These are phyloP conservation scores for Mycena polygramma DNA, from an alignment of 768 basidiomycete genomes.

Conservation along the genomic window DNA sequence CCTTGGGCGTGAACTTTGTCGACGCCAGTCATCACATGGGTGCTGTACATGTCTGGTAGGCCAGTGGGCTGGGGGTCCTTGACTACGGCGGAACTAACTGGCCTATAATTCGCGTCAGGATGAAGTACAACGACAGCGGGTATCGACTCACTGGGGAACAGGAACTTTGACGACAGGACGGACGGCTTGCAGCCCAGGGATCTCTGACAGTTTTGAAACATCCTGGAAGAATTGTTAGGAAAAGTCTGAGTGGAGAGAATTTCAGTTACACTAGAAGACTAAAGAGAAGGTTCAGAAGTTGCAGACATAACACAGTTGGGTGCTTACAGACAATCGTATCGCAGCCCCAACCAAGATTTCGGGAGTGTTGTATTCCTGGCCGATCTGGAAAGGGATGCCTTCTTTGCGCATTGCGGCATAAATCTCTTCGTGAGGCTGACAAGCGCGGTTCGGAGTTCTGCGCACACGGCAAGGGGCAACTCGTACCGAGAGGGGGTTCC, in stretches of 20 bases:
- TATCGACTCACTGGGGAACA: slow-evolving; percentile 39
- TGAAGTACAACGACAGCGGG: background rate
- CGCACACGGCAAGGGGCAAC: background rate
- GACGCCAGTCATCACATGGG: slow-evolving; percentile 57
- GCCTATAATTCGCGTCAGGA: slow-evolving; percentile 20
- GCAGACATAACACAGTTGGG: background rate
- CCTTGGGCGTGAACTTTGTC: slow-evolving; percentile 62
- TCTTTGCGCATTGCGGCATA: slow-evolving; percentile 47
- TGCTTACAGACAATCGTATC: slow-evolving; percentile 49
- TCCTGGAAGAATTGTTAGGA: slow-evolving; percentile 44
- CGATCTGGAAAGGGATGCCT: slow-evolving; percentile 44
- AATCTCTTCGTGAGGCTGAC: slow-evolving; percentile 50
- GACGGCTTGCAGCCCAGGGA: slow-evolving; percentile 54
- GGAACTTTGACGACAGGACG: slow-evolving; percentile 52
- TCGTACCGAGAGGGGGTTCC: slow-evolving; percentile 15
- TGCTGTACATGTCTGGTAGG: slow-evolving; percentile 48
- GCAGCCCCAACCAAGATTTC: slow-evolving; percentile 58
- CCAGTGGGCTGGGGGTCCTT: slow-evolving; percentile 38
- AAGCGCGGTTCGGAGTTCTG: background rate
- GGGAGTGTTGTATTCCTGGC: slow-evolving; percentile 52
- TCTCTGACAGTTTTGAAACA: slow-evolving; percentile 46
- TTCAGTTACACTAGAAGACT: slow-evolving; percentile 23
- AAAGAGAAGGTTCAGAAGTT: background rate
- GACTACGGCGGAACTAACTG: slow-evolving; percentile 42
- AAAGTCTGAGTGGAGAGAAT: background rate